phyloP scores from a whole-genome alignment of 768 basidiomycete genomes.

The Termitomyces eurrhizus region DNA sequence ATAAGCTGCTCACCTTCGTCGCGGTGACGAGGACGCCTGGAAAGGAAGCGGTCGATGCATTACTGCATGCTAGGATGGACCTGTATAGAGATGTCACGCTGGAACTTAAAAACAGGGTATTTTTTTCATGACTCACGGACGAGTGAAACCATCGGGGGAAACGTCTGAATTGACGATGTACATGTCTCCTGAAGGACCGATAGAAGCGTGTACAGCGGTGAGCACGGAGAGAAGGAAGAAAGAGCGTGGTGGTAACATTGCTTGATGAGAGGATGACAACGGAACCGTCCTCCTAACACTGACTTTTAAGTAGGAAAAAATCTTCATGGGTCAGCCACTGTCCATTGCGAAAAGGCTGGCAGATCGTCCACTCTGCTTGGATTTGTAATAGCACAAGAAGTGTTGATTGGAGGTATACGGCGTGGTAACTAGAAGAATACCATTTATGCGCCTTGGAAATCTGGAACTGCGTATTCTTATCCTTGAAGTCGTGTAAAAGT shows the following conservation, averaged over 20 bases:
- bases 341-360: too few species aligned
- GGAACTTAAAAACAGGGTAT: too few species aligned
- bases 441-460: too few species aligned
- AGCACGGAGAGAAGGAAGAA: not conserved
- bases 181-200: not conserved
- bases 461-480: too few species aligned
- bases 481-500: too few species aligned
- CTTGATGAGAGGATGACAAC: not conserved
- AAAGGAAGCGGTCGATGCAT: not conserved
- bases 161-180: not conserved
- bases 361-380: too few species aligned
- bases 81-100: not conserved
- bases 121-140: not conserved
- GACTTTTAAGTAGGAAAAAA: not conserved
- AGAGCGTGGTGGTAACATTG: not conserved
- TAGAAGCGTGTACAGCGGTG: not conserved
- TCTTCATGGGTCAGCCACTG: not conserved
- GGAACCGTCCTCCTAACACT: not conserved
- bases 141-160: not conserved
- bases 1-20: not conserved
- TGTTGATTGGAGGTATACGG: too few species aligned
- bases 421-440: too few species aligned
- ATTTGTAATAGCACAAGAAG: too few species aligned
- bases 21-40: constrained; percentile 1
- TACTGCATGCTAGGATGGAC: not conserved